Evolutionary conservation across 129 eudicot species (phyloP), one percentile per base, ranked within the genome.

Genomic region (Artemisia tridentata): DNA sequence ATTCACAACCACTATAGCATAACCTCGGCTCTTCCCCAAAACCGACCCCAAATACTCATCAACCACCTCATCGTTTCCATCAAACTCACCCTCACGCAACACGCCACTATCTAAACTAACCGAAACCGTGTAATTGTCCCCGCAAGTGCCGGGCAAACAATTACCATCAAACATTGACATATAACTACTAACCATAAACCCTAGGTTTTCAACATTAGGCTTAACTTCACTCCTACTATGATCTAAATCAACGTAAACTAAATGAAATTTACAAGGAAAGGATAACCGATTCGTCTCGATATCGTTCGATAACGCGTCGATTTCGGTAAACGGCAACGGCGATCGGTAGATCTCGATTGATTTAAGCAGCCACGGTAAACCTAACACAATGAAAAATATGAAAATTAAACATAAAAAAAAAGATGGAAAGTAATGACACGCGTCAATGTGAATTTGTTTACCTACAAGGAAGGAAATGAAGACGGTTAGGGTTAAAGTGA

Each of bases 291-390:
- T 83, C 54, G 84, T 76, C 60, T 89, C 93, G 47, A 93, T 83
- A 8, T 75, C 73, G 17, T 82, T 68, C 6, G 92, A 82, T 1
- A 93, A 73, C 13, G 78, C 57, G 69, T 90, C 96, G 31, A 93
- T 90, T 9, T 93, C 88, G 11, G 66, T 75, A 76, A 93, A 93
- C 20, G 99, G 97, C 61, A 89, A 82, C 3, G 92, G 89, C 10
- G 99, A 87, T 60, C 99, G 80, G 57, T 93, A 93, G 63, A 93
- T 93, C 84, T 93, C 98, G 10, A 90, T 72, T n/a, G 97, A 85
- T 80, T 93, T 93, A 49, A 93, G 85, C 66, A 93, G 79, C 66
- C 86, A 84, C 2, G 99, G 97, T 38, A 88, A 69, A 65, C 98
- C 98, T 91, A 78, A 38, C 45, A 38, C 11, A 38, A 38, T 38